Conservation (phyloP, 2,329 filamentous ascomycete genomes). For the Cadophora gregata region DNA sequence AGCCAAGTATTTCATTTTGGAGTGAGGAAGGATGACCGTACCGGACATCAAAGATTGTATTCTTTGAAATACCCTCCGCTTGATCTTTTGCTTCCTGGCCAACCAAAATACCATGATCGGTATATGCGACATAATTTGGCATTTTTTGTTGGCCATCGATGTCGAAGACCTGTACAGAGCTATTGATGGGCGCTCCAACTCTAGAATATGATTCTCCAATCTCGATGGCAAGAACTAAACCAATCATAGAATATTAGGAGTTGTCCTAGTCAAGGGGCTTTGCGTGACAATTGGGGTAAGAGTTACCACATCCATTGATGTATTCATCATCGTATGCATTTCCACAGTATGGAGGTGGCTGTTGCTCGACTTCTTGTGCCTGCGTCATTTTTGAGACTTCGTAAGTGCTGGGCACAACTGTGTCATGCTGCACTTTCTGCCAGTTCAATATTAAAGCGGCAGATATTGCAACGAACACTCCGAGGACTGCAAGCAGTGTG, state of each 20-base stretch:
- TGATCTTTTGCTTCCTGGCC: slow-evolving; percentile 31
- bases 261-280: neutral
- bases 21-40: neutral
- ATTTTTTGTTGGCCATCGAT: neutral
- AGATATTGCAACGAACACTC: neutral
- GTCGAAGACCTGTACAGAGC: neutral
- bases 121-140: slow-evolving; percentile 32
- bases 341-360: neutral
- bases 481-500: neutral
- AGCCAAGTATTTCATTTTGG: neutral
- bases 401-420: neutral
- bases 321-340: neutral
- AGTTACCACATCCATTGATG: neutral
- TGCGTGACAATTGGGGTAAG: neutral
- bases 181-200: slow-evolving; percentile 13
- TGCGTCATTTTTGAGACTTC: neutral
- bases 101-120: slow-evolving; percentile 20
- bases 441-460: neutral
- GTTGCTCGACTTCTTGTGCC: neutral
- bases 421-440: neutral
- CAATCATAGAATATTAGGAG: neutral
- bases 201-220: slow-evolving; percentile 24
- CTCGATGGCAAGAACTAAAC: slow-evolving; percentile 29
- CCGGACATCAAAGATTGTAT: slow-evolving; percentile 28
- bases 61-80: slow-evolving; percentile 25